Percentiles rank a stretch among this genome's conserved stretches.
These are phyloP conservation scores for Solanum stenotomum DNA, from an alignment of 257 asterid species.

Conservation along the genomic window DNA sequence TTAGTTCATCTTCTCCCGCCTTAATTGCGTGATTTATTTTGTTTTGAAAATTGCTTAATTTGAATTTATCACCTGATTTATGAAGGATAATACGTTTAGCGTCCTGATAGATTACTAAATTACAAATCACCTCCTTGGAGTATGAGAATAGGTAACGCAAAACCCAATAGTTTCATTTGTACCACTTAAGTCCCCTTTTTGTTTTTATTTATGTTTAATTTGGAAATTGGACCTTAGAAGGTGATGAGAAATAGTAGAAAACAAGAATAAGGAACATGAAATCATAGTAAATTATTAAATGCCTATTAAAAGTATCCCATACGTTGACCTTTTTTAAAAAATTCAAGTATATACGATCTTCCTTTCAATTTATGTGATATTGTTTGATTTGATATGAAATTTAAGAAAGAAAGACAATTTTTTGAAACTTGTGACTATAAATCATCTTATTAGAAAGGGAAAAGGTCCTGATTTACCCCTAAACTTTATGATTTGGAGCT, in stretches of 20 bases:
- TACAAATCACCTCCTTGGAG: neutral
- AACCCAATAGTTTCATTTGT: neutral
- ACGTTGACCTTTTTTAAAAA: neutral
- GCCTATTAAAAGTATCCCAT: neutral
- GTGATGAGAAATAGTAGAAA: neutral
- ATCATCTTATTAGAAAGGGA: neutral
- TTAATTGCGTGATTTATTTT: conserved; percentile 2
- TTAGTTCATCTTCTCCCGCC: conserved; percentile 12
- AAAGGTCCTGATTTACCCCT: too few relatives aligned
- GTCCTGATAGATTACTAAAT: neutral
- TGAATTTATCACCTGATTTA: neutral
- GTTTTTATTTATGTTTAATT: neutral
- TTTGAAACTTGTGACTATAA: neutral
- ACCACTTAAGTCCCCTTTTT: neutral
- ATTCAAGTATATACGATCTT: neutral
- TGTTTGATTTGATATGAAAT: neutral
- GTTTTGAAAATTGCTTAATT: neutral
- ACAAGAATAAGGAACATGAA: neutral
- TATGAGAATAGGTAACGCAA: neutral
- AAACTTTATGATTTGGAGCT: too few relatives aligned
- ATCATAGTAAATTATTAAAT: neutral
- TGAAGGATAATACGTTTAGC: neutral
- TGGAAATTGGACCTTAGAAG: neutral
- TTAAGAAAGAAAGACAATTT: too few relatives aligned
- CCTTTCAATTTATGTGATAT: neutral